Evolutionary conservation across 805 yeast genomes (phyloP).

Genomic region (Maudiozyma barnettii): DNA sequence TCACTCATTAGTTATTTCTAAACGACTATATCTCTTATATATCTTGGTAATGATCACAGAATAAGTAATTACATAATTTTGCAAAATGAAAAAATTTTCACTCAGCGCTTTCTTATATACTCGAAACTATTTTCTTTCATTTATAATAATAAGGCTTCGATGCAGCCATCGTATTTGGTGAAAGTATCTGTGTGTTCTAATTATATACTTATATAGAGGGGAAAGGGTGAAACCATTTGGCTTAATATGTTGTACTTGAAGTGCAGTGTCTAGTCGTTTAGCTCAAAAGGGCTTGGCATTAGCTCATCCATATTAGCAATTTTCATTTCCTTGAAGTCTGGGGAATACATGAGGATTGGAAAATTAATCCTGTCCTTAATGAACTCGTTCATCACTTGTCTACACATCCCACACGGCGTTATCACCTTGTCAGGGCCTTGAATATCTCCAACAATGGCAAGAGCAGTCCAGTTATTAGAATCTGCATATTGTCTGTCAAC

Average conservation of each 20-base stretch:
- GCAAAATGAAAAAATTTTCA: background rate
- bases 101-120: no score
- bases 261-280: background rate
- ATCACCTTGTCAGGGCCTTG: conserved; percentile 38
- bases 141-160: no score
- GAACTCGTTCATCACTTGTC: conserved; percentile 85
- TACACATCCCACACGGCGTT: conserved; percentile 90
- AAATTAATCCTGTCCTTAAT: conserved; percentile 31
- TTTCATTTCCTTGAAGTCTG: background rate
- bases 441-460: conserved; percentile 5
- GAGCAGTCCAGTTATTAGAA: background rate
- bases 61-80: background rate
- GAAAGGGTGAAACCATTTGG: no score
- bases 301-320: background rate
- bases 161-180: no score
- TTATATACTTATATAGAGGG: no score
- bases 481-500: background rate
- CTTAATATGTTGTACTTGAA: no score
- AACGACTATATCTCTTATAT: background rate
- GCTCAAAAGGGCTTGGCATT: background rate
- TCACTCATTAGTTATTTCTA: background rate
- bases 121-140: no score
- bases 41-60: no score
- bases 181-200: no score
- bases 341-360: conserved; percentile 58